Conservation (phyloP, 2,329 filamentous ascomycete species). For the Xylaria sp. region DNA sequence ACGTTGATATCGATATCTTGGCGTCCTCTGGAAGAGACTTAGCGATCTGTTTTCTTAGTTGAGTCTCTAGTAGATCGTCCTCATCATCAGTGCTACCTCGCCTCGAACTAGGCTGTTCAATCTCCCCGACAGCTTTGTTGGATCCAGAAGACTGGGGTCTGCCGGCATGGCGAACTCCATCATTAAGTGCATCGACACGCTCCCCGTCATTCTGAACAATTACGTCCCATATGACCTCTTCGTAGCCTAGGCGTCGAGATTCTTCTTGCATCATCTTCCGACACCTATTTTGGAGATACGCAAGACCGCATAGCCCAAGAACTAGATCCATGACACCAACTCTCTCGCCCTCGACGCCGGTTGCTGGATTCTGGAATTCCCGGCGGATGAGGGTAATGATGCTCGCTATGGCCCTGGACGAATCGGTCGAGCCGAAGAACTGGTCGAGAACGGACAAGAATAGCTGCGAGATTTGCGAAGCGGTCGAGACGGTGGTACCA, state of each 20-base stretch:
- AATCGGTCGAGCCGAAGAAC: slow-evolving; percentile 75
- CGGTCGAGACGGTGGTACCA: slow-evolving; percentile 63
- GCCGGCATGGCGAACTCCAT: slow-evolving; percentile 50
- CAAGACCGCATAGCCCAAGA: slow-evolving; percentile 68
- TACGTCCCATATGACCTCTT: slow-evolving; percentile 74
- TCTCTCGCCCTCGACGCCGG: slow-evolving; percentile 67
- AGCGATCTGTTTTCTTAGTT: slow-evolving; percentile 65
- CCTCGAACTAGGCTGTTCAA: slow-evolving; percentile 50
- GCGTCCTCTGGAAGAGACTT: slow-evolving; percentile 66
- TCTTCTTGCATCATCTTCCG: slow-evolving; percentile 64
- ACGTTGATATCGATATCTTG: slow-evolving; percentile 69
- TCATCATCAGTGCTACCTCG: slow-evolving; percentile 49
- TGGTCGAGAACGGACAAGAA: slow-evolving; percentile 70
- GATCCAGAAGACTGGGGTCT: slow-evolving; percentile 41
- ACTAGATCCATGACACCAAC: slow-evolving; percentile 71
- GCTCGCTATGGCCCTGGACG: slow-evolving; percentile 73
- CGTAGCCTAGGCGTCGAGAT: slow-evolving; percentile 57
- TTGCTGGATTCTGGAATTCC: slow-evolving; percentile 72
- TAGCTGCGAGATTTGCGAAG: slow-evolving; percentile 67
- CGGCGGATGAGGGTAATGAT: slow-evolving; percentile 72
- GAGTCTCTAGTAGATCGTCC: slow-evolving; percentile 59
- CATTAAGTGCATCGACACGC: slow-evolving; percentile 64
- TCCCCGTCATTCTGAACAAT: slow-evolving; percentile 70
- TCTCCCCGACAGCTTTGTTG: slow-evolving; percentile 51
- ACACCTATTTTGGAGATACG: slow-evolving; percentile 70